Percentiles rank a stretch among this genome's conserved stretches.
Conservation (phyloP, 495 filamentous ascomycete species). For the Aspergillus incahuasiensis region DNA sequence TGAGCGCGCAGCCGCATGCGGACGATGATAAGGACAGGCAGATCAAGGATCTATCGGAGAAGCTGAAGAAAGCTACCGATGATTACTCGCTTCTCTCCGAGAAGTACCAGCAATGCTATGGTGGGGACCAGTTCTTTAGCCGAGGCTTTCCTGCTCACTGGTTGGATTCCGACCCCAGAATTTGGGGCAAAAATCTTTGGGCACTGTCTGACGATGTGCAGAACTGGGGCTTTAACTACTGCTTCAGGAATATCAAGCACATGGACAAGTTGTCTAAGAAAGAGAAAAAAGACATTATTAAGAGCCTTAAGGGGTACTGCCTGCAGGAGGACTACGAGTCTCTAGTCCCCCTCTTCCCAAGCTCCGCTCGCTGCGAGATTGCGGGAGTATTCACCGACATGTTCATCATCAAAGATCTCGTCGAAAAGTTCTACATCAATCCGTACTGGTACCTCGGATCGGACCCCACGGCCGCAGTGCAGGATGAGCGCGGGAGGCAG, state of each 20-base stretch:
- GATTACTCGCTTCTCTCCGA: background rate
- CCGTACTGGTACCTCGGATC: background rate
- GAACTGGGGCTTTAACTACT: background rate
- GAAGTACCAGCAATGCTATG: too few relatives aligned
- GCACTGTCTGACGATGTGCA: background rate
- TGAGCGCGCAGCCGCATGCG: too few relatives aligned
- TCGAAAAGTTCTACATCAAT: background rate
- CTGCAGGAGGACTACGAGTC: background rate
- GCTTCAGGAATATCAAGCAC: background rate
- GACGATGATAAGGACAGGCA: background rate
- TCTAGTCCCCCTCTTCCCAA: background rate
- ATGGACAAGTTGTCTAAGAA: background rate
- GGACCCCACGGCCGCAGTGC: background rate
- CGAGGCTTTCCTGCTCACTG: too few relatives aligned
- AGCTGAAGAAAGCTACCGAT: background rate
- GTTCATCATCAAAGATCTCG: background rate
- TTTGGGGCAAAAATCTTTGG: too few relatives aligned
- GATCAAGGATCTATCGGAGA: background rate
- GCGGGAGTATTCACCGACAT: background rate
- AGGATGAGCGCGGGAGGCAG: background rate
- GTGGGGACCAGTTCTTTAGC: too few relatives aligned
- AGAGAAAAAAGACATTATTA: background rate
- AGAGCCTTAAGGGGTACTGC: background rate
- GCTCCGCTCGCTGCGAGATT: background rate
- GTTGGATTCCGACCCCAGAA: too few relatives aligned